These are phyloP conservation scores for Coemansia sp. DNA, from an alignment of 192 early-diverging fungal species.

Conservation along the genomic window DNA sequence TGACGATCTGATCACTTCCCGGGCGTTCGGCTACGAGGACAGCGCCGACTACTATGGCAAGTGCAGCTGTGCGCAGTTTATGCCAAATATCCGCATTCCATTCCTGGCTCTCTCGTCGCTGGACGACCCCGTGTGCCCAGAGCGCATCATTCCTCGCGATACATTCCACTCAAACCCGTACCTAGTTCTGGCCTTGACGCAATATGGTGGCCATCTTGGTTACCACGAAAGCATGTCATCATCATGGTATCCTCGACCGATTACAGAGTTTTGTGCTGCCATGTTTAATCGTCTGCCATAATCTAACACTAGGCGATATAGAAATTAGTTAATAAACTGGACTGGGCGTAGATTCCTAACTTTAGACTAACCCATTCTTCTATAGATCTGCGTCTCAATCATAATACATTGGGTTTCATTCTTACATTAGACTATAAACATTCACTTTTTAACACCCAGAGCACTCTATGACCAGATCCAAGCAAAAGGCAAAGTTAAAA, in stretches of 20 bases:
- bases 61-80: conserved; percentile 61
- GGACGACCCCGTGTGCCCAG: conserved; percentile 87
- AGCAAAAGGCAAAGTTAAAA: background rate
- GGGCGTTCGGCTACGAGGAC: conserved; percentile 74
- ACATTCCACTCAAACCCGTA: conserved; percentile 76
- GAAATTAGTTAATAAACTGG: too few relatives aligned
- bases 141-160: conserved; percentile 67
- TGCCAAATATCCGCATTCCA: conserved; percentile 70
- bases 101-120: conserved; percentile 79
- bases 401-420: too few relatives aligned
- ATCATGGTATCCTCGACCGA: conserved; percentile 64
- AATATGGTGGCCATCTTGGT: conserved; percentile 87
- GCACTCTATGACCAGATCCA: too few relatives aligned
- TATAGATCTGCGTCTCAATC: too few relatives aligned
- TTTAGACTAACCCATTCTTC: too few relatives aligned
- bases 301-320: too few relatives aligned
- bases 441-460: too few relatives aligned
- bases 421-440: too few relatives aligned
- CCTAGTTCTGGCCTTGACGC: conserved; percentile 69
- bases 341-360: too few relatives aligned
- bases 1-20: conserved; percentile 75
- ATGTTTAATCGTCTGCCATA: conserved; percentile 27
- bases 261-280: conserved; percentile 68
- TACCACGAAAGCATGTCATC: conserved; percentile 68
- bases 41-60: conserved; percentile 79